phyloP scores from a whole-genome alignment of 1,284 basidiomycete species.

The Cryptococcus hybrid region DNA sequence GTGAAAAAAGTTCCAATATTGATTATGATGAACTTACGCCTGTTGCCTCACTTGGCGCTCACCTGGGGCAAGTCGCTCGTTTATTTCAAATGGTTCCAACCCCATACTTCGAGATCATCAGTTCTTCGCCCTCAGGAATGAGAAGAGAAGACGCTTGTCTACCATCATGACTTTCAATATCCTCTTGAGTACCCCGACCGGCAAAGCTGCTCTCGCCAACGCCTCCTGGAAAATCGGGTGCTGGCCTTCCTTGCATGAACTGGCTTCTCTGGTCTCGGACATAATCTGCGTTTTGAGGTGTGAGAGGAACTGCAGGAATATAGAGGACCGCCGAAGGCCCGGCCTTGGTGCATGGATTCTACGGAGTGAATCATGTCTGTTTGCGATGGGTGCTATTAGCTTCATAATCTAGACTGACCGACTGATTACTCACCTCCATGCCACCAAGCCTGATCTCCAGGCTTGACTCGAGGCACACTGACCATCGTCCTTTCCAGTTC shows the following conservation, averaged over 20 bases:
- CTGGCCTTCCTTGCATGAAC: constrained; percentile 60
- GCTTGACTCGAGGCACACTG: constrained; percentile 66
- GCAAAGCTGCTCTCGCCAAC: constrained; percentile 63
- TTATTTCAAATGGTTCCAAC: constrained; percentile 29
- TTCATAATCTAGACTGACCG: not conserved
- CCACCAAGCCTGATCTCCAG: constrained; percentile 79
- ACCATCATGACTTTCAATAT: constrained; percentile 55
- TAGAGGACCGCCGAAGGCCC: constrained; percentile 73
- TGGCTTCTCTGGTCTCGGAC: constrained; percentile 60
- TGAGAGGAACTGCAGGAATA: constrained; percentile 73
- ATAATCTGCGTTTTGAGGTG: constrained; percentile 63
- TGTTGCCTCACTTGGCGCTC: constrained; percentile 24
- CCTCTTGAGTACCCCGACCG: constrained; percentile 54
- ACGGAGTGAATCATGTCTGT: constrained; percentile 71
- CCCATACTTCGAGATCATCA: constrained; percentile 33
- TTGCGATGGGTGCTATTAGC: not conserved
- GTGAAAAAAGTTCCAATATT: too few species aligned
- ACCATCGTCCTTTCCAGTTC: constrained; percentile 66
- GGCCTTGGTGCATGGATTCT: constrained; percentile 62
- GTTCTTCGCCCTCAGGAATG: not conserved
- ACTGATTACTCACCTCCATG: constrained; percentile 58
- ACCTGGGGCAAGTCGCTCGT: constrained; percentile 8
- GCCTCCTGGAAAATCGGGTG: constrained; percentile 74
- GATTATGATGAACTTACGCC: constrained; percentile 13
- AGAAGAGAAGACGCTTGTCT: constrained; percentile 48